phyloP scores from a whole-genome alignment of 2,329 filamentous ascomycete species.

The Trichoderma atroviride region DNA sequence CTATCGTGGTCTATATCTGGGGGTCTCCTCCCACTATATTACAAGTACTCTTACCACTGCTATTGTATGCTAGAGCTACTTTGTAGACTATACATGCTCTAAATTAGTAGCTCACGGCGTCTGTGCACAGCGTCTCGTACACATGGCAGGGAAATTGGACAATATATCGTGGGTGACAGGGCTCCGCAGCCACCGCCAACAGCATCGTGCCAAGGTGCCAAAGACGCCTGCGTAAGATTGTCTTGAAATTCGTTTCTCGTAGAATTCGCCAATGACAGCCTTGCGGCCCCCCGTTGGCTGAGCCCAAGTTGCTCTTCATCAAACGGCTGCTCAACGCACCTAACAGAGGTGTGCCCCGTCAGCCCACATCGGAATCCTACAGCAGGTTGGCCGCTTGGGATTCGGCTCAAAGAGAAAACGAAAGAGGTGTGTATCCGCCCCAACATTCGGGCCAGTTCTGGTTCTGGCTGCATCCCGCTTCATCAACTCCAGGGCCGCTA shows the following conservation, averaged over 20 bases:
- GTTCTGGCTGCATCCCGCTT: conserved; percentile 21
- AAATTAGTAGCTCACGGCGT: background rate
- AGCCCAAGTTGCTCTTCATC: background rate
- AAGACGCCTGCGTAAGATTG: background rate
- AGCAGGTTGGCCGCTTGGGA: background rate
- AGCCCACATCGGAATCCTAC: conserved; percentile 12
- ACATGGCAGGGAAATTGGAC: conserved; percentile 16
- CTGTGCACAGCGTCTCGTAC: background rate
- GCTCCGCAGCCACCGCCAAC: conserved; percentile 20
- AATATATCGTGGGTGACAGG: conserved; percentile 16
- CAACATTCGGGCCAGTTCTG: conserved; percentile 2
- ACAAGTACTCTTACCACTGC: background rate
- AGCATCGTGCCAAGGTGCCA: background rate
- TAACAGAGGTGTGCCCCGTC: conserved; percentile 1
- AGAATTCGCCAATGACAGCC: conserved; percentile 7
- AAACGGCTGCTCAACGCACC: background rate
- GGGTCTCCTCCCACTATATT: background rate
- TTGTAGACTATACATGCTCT: background rate
- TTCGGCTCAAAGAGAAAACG: background rate
- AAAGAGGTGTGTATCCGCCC: background rate
- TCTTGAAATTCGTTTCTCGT: background rate
- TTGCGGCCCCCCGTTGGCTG: background rate
- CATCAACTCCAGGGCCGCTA: conserved; percentile 14
- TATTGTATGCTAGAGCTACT: background rate
- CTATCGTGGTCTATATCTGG: background rate